Conservation (phyloP, 345 rosid genomes). For the Triadica sebifera region DNA sequence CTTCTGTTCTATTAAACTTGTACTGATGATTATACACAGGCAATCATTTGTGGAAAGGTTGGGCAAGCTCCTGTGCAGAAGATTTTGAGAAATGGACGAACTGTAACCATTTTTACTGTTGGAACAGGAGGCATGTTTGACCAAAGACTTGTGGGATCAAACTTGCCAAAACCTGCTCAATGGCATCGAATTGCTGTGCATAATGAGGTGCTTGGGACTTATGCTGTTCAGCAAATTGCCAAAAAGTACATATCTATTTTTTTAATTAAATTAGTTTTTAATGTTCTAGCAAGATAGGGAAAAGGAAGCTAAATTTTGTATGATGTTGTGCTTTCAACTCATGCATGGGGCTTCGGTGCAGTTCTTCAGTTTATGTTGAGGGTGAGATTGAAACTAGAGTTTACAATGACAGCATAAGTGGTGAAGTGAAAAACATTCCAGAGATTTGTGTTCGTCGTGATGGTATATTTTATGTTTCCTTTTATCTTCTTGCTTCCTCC, state of each 20-base stretch:
- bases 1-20: constrained; percentile 9
- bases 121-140: constrained; percentile 97
- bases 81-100: constrained; percentile 82
- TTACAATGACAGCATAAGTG: constrained; percentile 81
- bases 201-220: constrained; percentile 67
- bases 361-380: constrained; percentile 90
- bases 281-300: neutral
- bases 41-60: constrained; percentile 85
- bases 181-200: constrained; percentile 99
- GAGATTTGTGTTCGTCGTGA: constrained; percentile 86
- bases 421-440: constrained; percentile 72
- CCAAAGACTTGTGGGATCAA: constrained; percentile 57
- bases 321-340: constrained; percentile 5
- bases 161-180: constrained; percentile 78
- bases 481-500: neutral
- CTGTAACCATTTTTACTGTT: constrained; percentile 82
- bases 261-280: neutral
- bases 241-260: constrained; percentile 52
- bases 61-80: constrained; percentile 89
- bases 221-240: constrained; percentile 74
- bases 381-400: constrained; percentile 94
- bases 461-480: constrained; percentile 42
- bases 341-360: constrained; percentile 39
- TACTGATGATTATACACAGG: constrained; percentile 41
- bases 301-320: neutral